phyloP scores from a whole-genome alignment of 306 rosid genomes.

The Adenanthera pavonina region DNA sequence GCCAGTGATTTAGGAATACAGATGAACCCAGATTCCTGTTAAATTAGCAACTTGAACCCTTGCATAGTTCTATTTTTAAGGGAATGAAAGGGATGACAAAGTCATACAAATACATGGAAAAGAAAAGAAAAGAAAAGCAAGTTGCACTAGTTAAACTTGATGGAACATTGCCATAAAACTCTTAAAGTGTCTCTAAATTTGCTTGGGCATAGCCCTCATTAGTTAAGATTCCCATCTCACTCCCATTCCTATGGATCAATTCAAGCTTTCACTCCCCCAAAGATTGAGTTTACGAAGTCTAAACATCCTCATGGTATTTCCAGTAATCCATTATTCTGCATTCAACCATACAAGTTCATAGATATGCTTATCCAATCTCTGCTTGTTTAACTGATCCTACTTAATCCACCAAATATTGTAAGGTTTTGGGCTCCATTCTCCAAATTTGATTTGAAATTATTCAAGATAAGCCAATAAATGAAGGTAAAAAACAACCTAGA shows the following conservation, averaged over 20 bases:
- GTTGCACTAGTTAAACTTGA: background rate
- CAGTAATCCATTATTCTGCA: background rate
- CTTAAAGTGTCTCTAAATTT: background rate
- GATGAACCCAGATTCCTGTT: background rate
- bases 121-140: too few species aligned
- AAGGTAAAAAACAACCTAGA: background rate
- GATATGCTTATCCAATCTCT: background rate
- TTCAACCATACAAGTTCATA: background rate
- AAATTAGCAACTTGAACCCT: background rate
- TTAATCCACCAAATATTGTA: background rate
- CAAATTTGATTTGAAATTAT: background rate
- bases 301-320: background rate
- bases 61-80: background rate
- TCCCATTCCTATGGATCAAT: background rate
- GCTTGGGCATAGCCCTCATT: background rate
- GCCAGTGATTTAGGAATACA: background rate
- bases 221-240: background rate
- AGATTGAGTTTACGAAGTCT: background rate
- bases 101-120: too few species aligned
- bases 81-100: too few species aligned
- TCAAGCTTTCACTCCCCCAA: background rate
- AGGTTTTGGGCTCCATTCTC: background rate
- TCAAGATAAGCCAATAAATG: background rate
- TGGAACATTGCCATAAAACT: background rate
- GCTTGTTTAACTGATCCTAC: background rate